A percentile compares a stretch with the other conserved stretches of the same genome.
Conservation (phyloP, 345 rosid species). For the Nephelium lappaceum region DNA sequence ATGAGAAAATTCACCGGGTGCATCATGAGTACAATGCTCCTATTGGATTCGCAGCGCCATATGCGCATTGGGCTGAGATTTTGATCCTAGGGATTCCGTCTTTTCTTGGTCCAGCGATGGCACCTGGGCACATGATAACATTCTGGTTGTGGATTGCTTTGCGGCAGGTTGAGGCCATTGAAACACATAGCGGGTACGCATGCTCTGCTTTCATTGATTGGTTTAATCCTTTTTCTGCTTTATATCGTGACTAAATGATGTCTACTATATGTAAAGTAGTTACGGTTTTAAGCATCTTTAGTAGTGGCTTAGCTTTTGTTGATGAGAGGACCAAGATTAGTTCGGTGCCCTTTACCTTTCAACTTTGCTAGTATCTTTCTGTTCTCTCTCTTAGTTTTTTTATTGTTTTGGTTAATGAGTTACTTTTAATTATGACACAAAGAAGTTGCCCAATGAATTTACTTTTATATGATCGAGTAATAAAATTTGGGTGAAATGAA, state of each 20-base stretch:
- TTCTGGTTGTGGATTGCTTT: slow-evolving; percentile 93
- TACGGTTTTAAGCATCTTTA: slow-evolving; percentile 36
- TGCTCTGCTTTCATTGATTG: slow-evolving; percentile 24
- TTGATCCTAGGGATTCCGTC: slow-evolving; percentile 92
- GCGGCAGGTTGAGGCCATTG: slow-evolving; percentile 90
- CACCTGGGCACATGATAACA: slow-evolving; percentile 92
- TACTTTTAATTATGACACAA: neutral
- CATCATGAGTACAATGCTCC: slow-evolving; percentile 94
- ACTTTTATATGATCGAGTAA: slow-evolving; percentile 1
- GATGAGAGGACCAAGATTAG: slow-evolving; percentile 31
- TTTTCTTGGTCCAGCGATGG: slow-evolving; percentile 91
- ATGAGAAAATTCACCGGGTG: slow-evolving; percentile 82
- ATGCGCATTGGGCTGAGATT: slow-evolving; percentile 94
- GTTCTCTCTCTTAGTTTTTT: slow-evolving; percentile 7
- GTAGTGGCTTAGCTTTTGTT: slow-evolving; percentile 35
- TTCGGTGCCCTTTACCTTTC: slow-evolving; percentile 19
- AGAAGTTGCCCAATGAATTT: neutral
- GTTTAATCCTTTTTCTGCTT: slow-evolving; percentile 30
- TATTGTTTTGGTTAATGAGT: slow-evolving; percentile 3
- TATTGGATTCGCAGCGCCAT: slow-evolving; percentile 79
- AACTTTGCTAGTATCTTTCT: neutral
- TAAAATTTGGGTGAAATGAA: neutral
- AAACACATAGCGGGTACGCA: slow-evolving; percentile 96
- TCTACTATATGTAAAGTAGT: slow-evolving; percentile 31
- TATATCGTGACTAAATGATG: slow-evolving; percentile 28